Conservation (phyloP, 371 early-diverging fungal species). For the Rhizopus stolonifer region DNA sequence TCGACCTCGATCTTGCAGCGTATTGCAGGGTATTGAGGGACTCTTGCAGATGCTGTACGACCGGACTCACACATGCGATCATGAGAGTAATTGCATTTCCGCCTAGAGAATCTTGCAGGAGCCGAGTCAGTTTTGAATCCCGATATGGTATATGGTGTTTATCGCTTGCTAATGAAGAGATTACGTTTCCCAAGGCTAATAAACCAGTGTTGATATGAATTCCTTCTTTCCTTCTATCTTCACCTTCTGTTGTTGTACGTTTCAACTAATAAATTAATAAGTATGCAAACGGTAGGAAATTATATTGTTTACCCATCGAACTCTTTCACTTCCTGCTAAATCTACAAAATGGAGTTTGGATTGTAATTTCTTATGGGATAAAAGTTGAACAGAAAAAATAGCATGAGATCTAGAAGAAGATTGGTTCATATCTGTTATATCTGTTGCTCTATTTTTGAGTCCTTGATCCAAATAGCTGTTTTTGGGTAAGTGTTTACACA, state of each 20-base stretch:
- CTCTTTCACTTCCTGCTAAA: slow-evolving; percentile 98
- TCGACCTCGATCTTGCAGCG: slow-evolving; percentile 85
- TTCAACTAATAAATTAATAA: slow-evolving; percentile 60
- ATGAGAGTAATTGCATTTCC: slow-evolving; percentile 92
- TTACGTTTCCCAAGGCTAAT: slow-evolving; percentile 98
- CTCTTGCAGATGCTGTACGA: slow-evolving; percentile 81
- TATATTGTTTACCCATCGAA: slow-evolving; percentile 21
- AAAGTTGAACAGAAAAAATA: slow-evolving; percentile 85
- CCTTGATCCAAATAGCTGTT: slow-evolving; percentile 75
- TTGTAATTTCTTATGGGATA: slow-evolving; percentile 22
- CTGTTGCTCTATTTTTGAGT: slow-evolving; percentile 85
- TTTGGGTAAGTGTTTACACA: no score
- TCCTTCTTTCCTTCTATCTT: slow-evolving; percentile 95
- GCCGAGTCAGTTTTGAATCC: slow-evolving; percentile 96
- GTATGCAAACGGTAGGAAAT: no score
- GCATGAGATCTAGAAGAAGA: slow-evolving; percentile 97
- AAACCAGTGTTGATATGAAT: slow-evolving; percentile 99
- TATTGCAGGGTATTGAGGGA: slow-evolving; percentile 91
- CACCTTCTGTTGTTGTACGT: slow-evolving; percentile 91
- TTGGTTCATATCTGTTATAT: slow-evolving; percentile 96
- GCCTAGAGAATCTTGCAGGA: slow-evolving; percentile 96
- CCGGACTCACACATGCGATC: slow-evolving; percentile 91
- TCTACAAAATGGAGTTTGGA: slow-evolving; percentile 99
- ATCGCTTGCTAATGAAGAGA: slow-evolving; percentile 95
- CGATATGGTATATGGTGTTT: slow-evolving; percentile 90